A percentile compares a stretch with the other conserved stretches of the same genome.
Conservation (phyloP, 345 rosid species). For the Linum trigynum region DNA sequence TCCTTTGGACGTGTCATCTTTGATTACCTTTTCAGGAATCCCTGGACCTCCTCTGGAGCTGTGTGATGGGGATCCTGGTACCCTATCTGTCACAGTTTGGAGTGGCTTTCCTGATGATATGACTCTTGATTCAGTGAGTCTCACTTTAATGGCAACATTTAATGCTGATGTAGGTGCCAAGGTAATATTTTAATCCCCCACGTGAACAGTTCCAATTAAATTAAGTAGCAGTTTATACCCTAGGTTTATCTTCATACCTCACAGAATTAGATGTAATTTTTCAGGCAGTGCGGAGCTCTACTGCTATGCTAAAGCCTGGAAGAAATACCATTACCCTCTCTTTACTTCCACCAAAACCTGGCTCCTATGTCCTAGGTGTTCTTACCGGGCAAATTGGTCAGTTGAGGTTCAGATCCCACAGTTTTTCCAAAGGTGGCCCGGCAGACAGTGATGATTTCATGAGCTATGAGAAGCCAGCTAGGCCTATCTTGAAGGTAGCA, state of each 20-base stretch:
- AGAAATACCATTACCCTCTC: conserved; percentile 58
- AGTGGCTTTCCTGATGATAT: conserved; percentile 97
- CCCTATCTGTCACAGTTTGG: conserved; percentile 79
- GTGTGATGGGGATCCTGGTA: conserved; percentile 95
- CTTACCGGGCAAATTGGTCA: conserved; percentile 93
- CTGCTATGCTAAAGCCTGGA: conserved; percentile 63
- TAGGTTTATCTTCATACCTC: conserved; percentile 9
- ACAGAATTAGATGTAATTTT: conserved; percentile 21
- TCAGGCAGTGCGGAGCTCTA: conserved; percentile 72
- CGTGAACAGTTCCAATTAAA: background rate
- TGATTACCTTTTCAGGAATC: conserved; percentile 91
- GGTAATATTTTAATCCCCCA: conserved; percentile 36
- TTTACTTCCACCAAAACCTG: conserved; percentile 87
- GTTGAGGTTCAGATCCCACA: conserved; percentile 89
- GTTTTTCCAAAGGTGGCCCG: conserved; percentile 91
- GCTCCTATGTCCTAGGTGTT: conserved; percentile 89
- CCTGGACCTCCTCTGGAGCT: conserved; percentile 74
- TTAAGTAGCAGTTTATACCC: conserved; percentile 1
- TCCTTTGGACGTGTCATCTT: conserved; percentile 84
- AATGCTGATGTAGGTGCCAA: conserved; percentile 83
- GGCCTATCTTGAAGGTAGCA: conserved; percentile 79
- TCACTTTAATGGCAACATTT: conserved; percentile 76
- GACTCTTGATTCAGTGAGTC: conserved; percentile 82
- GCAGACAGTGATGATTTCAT: conserved; percentile 93
- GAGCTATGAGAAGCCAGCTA: conserved; percentile 92